These are phyloP conservation scores for Boletus coccyginus DNA, from an alignment of 768 basidiomycete species.

Conservation along the genomic window DNA sequence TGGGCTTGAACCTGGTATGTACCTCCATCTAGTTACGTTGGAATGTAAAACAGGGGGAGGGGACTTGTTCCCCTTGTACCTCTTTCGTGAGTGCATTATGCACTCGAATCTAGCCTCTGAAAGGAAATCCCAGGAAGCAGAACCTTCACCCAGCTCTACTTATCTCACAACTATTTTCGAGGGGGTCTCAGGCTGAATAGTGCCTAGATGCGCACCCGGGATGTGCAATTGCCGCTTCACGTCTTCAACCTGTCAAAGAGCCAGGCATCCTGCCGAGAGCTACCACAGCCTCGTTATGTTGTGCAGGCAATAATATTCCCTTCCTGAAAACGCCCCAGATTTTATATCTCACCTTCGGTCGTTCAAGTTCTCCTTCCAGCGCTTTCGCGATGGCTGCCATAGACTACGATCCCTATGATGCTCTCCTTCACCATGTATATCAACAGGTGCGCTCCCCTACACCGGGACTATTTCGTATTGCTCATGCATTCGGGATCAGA, in stretches of 20 bases:
- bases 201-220: not conserved
- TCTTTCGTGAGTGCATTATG: slow-evolving; percentile 4
- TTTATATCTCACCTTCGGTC: slow-evolving; percentile 10
- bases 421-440: slow-evolving; percentile 77
- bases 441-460: slow-evolving; percentile 49
- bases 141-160: not conserved
- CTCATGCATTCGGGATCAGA: slow-evolving; percentile 42
- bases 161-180: not conserved
- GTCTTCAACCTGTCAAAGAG: not conserved
- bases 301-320: not conserved
- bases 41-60: not conserved
- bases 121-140: slow-evolving; percentile 10
- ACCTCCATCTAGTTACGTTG: not conserved
- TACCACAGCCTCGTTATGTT: not conserved
- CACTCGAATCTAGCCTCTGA: not conserved
- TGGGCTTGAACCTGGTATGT: not conserved
- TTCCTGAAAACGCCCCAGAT: not conserved
- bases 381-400: slow-evolving; percentile 33
- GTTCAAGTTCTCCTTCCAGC: not conserved
- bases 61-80: slow-evolving; percentile 6
- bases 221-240: not conserved
- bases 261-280: not conserved
- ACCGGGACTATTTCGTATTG: not conserved
- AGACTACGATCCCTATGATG: slow-evolving; percentile 81
- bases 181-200: not conserved